These are phyloP conservation scores for Arthromyces matolae DNA, from an alignment of 768 basidiomycete species.

Conservation along the genomic window DNA sequence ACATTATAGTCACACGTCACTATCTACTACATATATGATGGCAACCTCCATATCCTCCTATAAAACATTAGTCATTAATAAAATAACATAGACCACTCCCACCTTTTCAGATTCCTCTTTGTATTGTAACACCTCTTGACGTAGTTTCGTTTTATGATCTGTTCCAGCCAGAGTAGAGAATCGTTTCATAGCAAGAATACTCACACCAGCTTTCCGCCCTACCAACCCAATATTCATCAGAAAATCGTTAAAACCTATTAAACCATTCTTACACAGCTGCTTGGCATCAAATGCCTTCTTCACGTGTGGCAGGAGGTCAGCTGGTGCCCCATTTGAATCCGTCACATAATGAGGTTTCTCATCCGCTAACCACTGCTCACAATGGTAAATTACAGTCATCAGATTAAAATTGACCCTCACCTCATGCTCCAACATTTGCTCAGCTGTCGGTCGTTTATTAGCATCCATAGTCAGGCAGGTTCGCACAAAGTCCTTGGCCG, in stretches of 20 bases:
- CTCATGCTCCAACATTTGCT: conserved; percentile 66
- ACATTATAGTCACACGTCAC: too few species aligned
- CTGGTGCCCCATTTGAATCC: conserved; percentile 58
- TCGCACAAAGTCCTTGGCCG: conserved; percentile 80
- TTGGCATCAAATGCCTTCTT: conserved; percentile 88
- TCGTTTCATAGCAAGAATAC: conserved; percentile 82
- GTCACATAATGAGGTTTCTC: conserved; percentile 67
- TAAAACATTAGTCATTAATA: neutral
- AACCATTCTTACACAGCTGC: conserved; percentile 65
- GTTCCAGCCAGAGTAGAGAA: conserved; percentile 58
- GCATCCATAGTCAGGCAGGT: conserved; percentile 87
- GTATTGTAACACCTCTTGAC: conserved; percentile 58
- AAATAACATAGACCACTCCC: conserved; percentile 3
- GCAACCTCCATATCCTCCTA: conserved; percentile 38
- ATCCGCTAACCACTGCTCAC: conserved; percentile 63
- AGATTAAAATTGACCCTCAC: conserved; percentile 20
- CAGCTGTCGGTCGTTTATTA: conserved; percentile 71
- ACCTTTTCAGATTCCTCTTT: conserved; percentile 78
- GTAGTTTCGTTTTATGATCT: conserved; percentile 42
- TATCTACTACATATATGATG: too few species aligned
- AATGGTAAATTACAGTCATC: neutral
- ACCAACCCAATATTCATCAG: conserved; percentile 10
- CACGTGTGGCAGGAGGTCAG: conserved; percentile 82
- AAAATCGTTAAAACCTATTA: neutral
- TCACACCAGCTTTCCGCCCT: conserved; percentile 88